These are phyloP conservation scores for Silene uniflora DNA, from an alignment of 148 eudicot genomes.

Conservation along the genomic window DNA sequence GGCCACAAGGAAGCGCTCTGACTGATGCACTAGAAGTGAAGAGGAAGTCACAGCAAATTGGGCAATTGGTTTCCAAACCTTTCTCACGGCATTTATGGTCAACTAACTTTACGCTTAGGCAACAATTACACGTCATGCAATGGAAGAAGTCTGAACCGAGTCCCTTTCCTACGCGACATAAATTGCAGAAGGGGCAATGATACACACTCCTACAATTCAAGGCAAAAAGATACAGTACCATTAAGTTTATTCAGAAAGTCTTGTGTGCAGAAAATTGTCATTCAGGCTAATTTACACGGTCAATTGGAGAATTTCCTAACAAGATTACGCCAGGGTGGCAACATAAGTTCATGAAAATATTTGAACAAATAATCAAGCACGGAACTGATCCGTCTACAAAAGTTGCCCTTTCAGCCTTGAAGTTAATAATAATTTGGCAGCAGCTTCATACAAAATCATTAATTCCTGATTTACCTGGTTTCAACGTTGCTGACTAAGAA, in stretches of 20 bases:
- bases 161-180: conserved; percentile 75
- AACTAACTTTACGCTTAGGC: conserved; percentile 62
- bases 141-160: conserved; percentile 87
- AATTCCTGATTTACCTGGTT: background rate
- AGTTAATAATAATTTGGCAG: background rate
- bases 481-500: background rate
- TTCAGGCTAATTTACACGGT: background rate
- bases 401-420: too few species aligned
- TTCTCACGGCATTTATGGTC: conserved; percentile 91
- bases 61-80: conserved; percentile 86
- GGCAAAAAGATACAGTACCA: conserved; percentile 3
- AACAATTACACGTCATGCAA: conserved; percentile 92
- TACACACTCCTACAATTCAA: conserved; percentile 58
- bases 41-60: conserved; percentile 87
- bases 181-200: conserved; percentile 90
- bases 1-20: conserved; percentile 88
- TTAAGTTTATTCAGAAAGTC: background rate
- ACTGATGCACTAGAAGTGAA: conserved; percentile 87
- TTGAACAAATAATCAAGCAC: background rate
- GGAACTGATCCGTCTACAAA: background rate
- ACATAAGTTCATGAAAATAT: background rate
- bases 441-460: background rate
- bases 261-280: background rate
- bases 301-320: background rate
- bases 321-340: background rate